These are phyloP conservation scores for Circinella minor DNA, from an alignment of 371 early-diverging fungal species.

Conservation along the genomic window DNA sequence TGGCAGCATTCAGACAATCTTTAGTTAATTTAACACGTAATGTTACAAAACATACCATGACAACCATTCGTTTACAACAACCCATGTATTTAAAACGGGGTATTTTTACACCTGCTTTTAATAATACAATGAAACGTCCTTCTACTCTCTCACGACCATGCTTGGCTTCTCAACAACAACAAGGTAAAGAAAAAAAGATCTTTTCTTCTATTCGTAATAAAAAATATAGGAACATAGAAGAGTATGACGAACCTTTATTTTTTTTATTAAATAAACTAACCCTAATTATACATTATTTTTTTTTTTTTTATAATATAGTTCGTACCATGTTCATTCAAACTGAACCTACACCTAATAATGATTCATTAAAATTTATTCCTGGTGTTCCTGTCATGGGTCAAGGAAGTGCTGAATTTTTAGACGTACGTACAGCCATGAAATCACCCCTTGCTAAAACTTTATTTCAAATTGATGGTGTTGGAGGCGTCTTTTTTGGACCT, in stretches of 20 bases:
- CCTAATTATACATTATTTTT: not conserved
- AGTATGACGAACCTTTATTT: too few relatives aligned
- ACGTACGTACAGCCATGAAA: constrained; percentile 73
- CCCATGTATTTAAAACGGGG: not conserved
- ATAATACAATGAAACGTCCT: not conserved
- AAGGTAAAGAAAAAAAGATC: not conserved
- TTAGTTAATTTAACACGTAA: not conserved
- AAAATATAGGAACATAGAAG: too few relatives aligned
- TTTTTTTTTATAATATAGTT: constrained; percentile 29
- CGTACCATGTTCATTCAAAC: constrained; percentile 96
- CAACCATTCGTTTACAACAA: not conserved
- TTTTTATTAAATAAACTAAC: not conserved
- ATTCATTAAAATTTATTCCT: constrained; percentile 93
- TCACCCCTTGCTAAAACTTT: constrained; percentile 91
- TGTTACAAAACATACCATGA: not conserved
- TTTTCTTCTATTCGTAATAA: not conserved
- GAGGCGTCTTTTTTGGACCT: constrained; percentile 86
- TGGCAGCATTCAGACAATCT: not conserved
- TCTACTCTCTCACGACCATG: not conserved
- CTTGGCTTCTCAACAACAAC: constrained; percentile 1
- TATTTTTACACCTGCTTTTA: not conserved
- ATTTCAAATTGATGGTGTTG: constrained; percentile 90
- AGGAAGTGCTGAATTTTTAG: constrained; percentile 80
- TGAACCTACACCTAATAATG: constrained; percentile 91
- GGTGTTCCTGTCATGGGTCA: constrained; percentile 76